These are phyloP conservation scores for Yamadazyma nakazawae DNA, from an alignment of 805 yeast species.

Conservation along the genomic window DNA sequence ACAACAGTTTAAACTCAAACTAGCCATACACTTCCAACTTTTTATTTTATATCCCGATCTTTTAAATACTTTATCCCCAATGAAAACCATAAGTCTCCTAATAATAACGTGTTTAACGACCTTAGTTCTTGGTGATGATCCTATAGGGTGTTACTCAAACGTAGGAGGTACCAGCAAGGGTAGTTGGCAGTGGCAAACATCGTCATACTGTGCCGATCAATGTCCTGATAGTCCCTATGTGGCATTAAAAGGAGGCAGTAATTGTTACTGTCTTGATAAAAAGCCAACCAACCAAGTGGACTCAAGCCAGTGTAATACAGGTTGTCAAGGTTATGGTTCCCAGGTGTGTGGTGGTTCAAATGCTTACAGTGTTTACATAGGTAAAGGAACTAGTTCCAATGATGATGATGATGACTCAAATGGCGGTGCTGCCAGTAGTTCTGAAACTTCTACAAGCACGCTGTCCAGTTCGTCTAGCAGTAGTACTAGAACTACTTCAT, in stretches of 20 bases:
- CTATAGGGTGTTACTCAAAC: slow-evolving; percentile 29
- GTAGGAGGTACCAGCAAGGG: slow-evolving; percentile 26
- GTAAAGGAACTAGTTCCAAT: slow-evolving; percentile 17
- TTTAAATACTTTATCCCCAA: background rate
- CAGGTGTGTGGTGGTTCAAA: slow-evolving; percentile 37
- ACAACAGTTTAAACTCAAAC: background rate
- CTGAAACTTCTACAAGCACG: background rate
- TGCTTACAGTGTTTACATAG: slow-evolving; percentile 29
- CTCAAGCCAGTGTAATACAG: slow-evolving; percentile 22
- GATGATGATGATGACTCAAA: slow-evolving; percentile 8
- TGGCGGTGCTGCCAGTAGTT: background rate
- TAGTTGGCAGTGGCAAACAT: slow-evolving; percentile 25
- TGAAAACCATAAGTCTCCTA: slow-evolving; percentile 3
- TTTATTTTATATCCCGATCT: background rate
- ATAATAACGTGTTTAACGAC: background rate
- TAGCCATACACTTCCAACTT: background rate
- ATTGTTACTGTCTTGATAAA: slow-evolving; percentile 37
- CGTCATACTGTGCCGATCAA: slow-evolving; percentile 24
- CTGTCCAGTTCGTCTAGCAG: slow-evolving; percentile 7
- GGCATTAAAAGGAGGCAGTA: slow-evolving; percentile 34
- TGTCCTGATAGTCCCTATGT: slow-evolving; percentile 36
- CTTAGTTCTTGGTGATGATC: background rate
- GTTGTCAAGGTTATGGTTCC: slow-evolving; percentile 34
- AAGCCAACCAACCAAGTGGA: slow-evolving; percentile 22
- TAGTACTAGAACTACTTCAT: slow-evolving; percentile 4